These are phyloP conservation scores for Tolypocladium ophioglossoides DNA, from an alignment of 2,329 filamentous ascomycete species.

Conservation along the genomic window DNA sequence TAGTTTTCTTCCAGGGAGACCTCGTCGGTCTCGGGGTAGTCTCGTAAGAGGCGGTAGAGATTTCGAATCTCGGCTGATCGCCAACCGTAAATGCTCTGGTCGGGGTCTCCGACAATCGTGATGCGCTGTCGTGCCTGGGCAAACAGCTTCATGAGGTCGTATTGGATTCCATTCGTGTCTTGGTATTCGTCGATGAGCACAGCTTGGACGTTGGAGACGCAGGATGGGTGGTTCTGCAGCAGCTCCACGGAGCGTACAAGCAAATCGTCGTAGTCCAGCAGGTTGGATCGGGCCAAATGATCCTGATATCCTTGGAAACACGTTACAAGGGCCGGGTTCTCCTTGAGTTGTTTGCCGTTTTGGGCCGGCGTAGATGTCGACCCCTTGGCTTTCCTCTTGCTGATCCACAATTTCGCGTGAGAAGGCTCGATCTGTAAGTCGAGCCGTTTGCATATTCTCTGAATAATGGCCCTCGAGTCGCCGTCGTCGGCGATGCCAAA, in stretches of 20 bases:
- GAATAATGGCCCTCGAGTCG: constrained; percentile 71
- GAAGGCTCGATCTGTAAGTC: constrained; percentile 58
- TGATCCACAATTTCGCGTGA: constrained; percentile 65
- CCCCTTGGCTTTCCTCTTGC: constrained; percentile 51
- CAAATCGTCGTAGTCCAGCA: constrained; percentile 92
- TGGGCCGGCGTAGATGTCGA: constrained; percentile 30
- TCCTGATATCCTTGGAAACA: constrained; percentile 69
- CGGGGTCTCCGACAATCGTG: constrained; percentile 91
- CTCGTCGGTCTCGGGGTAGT: constrained; percentile 69
- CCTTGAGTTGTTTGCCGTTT: constrained; percentile 21
- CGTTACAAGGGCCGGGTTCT: constrained; percentile 50
- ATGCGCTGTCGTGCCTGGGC: constrained; percentile 64
- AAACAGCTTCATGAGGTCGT: constrained; percentile 84
- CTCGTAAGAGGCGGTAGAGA: constrained; percentile 62
- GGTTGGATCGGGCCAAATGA: constrained; percentile 62
- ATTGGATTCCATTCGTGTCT: constrained; percentile 92
- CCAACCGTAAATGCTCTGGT: constrained; percentile 97
- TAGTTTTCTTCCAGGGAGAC: constrained; percentile 92
- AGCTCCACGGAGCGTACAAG: constrained; percentile 75
- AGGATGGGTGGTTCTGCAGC: constrained; percentile 60
- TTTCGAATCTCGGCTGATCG: constrained; percentile 89
- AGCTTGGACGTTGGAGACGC: constrained; percentile 80
- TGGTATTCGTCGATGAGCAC: constrained; percentile 97
- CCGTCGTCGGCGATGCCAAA: constrained; percentile 85
- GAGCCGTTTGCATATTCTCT: constrained; percentile 70